phyloP scores from a whole-genome alignment of 768 basidiomycete genomes.

The Mycena latifolia region DNA sequence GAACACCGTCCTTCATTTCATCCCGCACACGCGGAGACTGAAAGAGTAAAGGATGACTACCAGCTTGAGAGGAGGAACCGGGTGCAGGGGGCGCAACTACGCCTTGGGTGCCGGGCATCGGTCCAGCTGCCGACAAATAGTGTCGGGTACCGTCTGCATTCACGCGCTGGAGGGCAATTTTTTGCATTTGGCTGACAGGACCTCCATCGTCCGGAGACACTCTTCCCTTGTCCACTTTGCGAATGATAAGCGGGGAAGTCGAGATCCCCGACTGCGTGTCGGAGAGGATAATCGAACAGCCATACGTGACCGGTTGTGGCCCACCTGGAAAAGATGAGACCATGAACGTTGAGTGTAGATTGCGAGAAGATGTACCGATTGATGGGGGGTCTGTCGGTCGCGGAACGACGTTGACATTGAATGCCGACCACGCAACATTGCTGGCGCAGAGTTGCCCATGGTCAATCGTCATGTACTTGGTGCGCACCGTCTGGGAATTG shows the following conservation, averaged over 20 bases:
- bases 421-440: constrained; percentile 93
- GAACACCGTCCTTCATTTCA: constrained; percentile 83
- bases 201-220: constrained; percentile 91
- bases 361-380: constrained; percentile 77
- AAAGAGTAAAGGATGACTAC: constrained; percentile 86
- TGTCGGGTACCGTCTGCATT: constrained; percentile 87
- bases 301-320: constrained; percentile 91
- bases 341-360: constrained; percentile 48
- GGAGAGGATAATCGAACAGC: constrained; percentile 87
- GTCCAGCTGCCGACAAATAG: constrained; percentile 91
- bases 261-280: constrained; percentile 89
- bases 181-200: constrained; percentile 97
- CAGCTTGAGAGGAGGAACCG: constrained; percentile 81
- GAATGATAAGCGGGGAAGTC: constrained; percentile 87
- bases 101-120: constrained; percentile 81
- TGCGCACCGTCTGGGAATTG: constrained; percentile 96
- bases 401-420: constrained; percentile 91
- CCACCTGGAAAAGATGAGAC: constrained; percentile 65
- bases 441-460: constrained; percentile 87
- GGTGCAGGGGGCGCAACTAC: constrained; percentile 77
- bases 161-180: constrained; percentile 90
- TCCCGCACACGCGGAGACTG: constrained; percentile 85
- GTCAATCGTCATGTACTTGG: constrained; percentile 97
- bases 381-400: constrained; percentile 74
- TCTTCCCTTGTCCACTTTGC: constrained; percentile 92